These are phyloP conservation scores for Solanum lignicaule DNA, from an alignment of 257 asterid species.

Conservation along the genomic window DNA sequence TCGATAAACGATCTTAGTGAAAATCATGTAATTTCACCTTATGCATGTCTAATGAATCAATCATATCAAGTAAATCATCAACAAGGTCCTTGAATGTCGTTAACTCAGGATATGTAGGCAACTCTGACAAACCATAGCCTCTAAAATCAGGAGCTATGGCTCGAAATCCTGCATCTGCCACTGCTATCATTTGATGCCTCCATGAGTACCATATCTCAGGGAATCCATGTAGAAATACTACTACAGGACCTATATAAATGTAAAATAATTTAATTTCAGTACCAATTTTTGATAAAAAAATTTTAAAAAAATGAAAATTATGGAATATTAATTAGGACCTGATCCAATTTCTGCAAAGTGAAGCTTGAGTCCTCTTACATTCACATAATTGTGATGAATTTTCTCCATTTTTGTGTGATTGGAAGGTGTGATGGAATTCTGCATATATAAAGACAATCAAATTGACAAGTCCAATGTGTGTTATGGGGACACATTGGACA, in stretches of 20 bases:
- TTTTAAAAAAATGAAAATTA: no score
- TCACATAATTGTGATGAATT: conserved; percentile 29
- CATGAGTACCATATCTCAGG: conserved; percentile 47
- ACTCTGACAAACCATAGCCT: conserved; percentile 50
- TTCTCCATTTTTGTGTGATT: conserved; percentile 10
- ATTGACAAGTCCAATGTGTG: not conserved
- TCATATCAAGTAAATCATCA: conserved; percentile 28
- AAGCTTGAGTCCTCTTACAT: conserved; percentile 25
- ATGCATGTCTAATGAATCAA: conserved; percentile 29
- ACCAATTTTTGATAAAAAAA: not conserved
- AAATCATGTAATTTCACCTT: not conserved
- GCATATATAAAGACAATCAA: not conserved
- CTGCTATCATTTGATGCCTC: conserved; percentile 41
- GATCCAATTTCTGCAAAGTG: conserved; percentile 41
- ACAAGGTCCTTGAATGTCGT: conserved; percentile 24
- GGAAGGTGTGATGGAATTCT: not conserved
- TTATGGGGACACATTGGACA: no score
- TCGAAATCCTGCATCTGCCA: conserved; percentile 31
- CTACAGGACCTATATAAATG: conserved; percentile 4
- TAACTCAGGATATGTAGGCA: conserved; percentile 31
- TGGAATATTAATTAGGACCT: not conserved
- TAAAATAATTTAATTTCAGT: not conserved
- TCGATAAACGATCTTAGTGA: not conserved
- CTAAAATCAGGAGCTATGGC: conserved; percentile 45
- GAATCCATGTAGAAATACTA: conserved; percentile 40